phyloP scores from a whole-genome alignment of 1,284 basidiomycete genomes.

The Calocybe gambosa region DNA sequence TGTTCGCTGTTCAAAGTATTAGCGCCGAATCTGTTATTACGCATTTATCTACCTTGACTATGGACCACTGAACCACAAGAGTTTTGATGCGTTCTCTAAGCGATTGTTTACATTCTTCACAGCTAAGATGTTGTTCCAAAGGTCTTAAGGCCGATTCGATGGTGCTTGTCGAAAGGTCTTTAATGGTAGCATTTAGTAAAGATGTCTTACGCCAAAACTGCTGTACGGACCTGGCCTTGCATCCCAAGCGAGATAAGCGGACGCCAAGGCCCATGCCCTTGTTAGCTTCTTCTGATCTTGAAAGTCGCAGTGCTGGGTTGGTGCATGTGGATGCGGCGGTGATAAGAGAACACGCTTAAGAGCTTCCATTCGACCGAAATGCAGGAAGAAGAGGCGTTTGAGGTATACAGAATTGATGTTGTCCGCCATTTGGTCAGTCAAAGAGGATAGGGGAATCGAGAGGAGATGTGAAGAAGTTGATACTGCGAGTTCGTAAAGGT shows the following conservation, averaged over 20 bases:
- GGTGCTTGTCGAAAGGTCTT: conserved; percentile 53
- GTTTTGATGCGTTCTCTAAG: conserved; percentile 62
- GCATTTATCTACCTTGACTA: conserved; percentile 51
- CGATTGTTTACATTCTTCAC: conserved; percentile 53
- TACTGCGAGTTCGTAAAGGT: conserved; percentile 54
- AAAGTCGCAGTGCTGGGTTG: conserved; percentile 51
- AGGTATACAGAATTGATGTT: conserved; percentile 55
- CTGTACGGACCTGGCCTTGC: conserved; percentile 48
- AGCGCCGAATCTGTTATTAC: neutral
- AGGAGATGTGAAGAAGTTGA: conserved; percentile 55
- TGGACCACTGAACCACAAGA: conserved; percentile 68
- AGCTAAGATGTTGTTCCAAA: conserved; percentile 50
- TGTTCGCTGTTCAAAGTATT: conserved; percentile 12
- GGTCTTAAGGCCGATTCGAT: conserved; percentile 59
- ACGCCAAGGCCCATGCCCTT: conserved; percentile 60
- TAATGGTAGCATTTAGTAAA: neutral
- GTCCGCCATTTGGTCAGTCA: conserved; percentile 55
- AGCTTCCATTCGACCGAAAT: conserved; percentile 44
- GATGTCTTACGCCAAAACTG: neutral
- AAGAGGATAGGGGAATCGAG: conserved; percentile 45
- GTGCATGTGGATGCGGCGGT: conserved; percentile 58
- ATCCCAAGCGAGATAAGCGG: conserved; percentile 65
- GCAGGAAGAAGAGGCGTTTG: conserved; percentile 55
- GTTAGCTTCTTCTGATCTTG: conserved; percentile 57
- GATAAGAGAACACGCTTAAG: conserved; percentile 48